Base-by-base conservation (phyloP, 1,284 basidiomycete genomes). In the Mycocalia duriaeana region DNA sequence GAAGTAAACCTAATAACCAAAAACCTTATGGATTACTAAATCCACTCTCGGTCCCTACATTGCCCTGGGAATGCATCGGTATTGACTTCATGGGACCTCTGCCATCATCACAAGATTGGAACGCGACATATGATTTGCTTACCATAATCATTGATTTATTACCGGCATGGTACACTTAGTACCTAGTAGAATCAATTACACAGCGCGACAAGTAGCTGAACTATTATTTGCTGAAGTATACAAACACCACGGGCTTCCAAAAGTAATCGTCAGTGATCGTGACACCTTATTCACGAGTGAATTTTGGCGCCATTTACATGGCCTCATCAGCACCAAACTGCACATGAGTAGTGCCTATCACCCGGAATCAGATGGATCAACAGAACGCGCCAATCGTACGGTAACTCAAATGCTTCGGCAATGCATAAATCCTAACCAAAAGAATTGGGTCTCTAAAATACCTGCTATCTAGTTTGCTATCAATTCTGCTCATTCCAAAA, bases 51-150 rank as follows among this genome's bases (percentile, higher is more conserved):
- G 51, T 71, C 1, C 69, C 69, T 0, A 38, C 24, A 0, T 24
- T 49, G 4, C 68, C 69, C 8, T 73, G 70, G 68, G 57, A 69
- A 41, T 45, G 56, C 0, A 64, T 76, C 2, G 64, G 66, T 0
- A 64, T 76, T 7, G 72, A 77, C 43, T 74, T 75, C 46, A 63
- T 76, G 0, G 69, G 72, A 3, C 69, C 68, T 0, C 49, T 76
- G 1, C 71, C 66, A 0, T 35, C 49, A 4, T 67, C 64, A 0
- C 45, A 16, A 2, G 16, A 34, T 16, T 34, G 28, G 11, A 4
- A 34, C 4, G 4, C 13, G 2, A 34, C 4, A 13, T 34, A 13
- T 4, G 4, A 34, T 4, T 34, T 16, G 13, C 11, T 34, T 34
- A 34, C 28, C 2, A 16, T 34, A 2, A 4, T 34, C 2, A 34